These are phyloP conservation scores for Delphinella strobiligena DNA, from an alignment of 2,329 filamentous ascomycete genomes.

Conservation along the genomic window DNA sequence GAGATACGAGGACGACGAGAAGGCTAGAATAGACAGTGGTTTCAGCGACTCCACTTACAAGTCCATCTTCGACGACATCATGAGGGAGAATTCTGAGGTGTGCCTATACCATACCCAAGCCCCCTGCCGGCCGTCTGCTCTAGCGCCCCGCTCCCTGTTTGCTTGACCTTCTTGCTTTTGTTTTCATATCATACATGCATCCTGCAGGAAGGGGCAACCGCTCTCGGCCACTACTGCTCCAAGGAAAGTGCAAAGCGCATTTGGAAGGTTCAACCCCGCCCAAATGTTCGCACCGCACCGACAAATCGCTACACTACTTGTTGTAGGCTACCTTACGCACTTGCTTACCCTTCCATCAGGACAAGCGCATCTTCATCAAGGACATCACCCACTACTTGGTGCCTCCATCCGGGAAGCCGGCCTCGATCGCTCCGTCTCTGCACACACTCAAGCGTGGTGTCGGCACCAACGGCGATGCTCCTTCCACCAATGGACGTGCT, in stretches of 20 bases:
- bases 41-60: conserved; percentile 60
- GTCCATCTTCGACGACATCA: conserved; percentile 65
- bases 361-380: conserved; percentile 93
- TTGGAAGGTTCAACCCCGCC: not conserved
- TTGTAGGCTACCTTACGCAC: not conserved
- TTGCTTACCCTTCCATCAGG: conserved; percentile 35
- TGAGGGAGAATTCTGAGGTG: conserved; percentile 63
- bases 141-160: not conserved
- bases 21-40: conserved; percentile 43
- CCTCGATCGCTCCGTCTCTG: conserved; percentile 69
- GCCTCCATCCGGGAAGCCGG: conserved; percentile 56
- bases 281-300: not conserved
- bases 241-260: not conserved
- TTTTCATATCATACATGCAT: too few species aligned
- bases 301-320: not conserved
- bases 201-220: too few species aligned
- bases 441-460: conserved; percentile 44
- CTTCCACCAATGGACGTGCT: conserved; percentile 13
- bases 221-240: conserved; percentile 8
- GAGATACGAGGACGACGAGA: conserved; percentile 62
- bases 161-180: too few species aligned
- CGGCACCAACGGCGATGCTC: conserved; percentile 34
- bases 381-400: conserved; percentile 92
- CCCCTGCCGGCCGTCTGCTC: not conserved
- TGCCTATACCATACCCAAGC: conserved; percentile 17